phyloP scores from a whole-genome alignment of 2,329 filamentous ascomycete genomes.

The Colletotrichum zoysiae region DNA sequence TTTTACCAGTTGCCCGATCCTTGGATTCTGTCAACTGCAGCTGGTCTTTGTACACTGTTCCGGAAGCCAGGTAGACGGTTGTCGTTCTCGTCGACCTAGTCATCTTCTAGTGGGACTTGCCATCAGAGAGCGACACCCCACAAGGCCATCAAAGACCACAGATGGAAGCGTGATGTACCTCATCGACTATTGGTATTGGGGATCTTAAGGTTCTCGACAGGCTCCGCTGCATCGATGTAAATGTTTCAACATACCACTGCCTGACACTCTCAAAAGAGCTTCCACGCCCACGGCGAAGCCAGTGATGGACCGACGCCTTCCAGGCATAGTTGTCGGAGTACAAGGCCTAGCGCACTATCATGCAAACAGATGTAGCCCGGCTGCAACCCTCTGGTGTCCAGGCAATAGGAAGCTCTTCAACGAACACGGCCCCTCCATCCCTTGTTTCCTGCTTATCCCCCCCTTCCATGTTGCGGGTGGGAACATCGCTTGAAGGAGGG shows the following conservation, averaged over 20 bases:
- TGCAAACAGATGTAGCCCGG: neutral
- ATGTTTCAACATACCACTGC: conserved; percentile 2
- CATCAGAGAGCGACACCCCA: conserved; percentile 21
- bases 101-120: conserved; percentile 27
- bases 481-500: conserved; percentile 35
- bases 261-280: neutral
- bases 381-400: conserved; percentile 31
- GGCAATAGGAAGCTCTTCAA: conserved; percentile 38
- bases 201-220: neutral
- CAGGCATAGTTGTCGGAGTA: conserved; percentile 28
- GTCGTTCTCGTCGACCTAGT: conserved; percentile 29
- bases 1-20: conserved; percentile 40
- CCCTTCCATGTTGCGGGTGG: conserved; percentile 16
- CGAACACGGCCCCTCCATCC: conserved; percentile 29
- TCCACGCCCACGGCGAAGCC: conserved; percentile 18
- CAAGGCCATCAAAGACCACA: conserved; percentile 6
- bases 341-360: conserved; percentile 17
- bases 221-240: neutral
- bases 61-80: conserved; percentile 38
- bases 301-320: conserved; percentile 16
- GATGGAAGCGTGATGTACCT: neutral
- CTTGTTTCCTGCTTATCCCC: conserved; percentile 27
- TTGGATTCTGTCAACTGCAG: conserved; percentile 31
- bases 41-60: conserved; percentile 23
- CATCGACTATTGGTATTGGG: neutral